phyloP scores from a whole-genome alignment of 345 rosid species.

The Psidium guajava region DNA sequence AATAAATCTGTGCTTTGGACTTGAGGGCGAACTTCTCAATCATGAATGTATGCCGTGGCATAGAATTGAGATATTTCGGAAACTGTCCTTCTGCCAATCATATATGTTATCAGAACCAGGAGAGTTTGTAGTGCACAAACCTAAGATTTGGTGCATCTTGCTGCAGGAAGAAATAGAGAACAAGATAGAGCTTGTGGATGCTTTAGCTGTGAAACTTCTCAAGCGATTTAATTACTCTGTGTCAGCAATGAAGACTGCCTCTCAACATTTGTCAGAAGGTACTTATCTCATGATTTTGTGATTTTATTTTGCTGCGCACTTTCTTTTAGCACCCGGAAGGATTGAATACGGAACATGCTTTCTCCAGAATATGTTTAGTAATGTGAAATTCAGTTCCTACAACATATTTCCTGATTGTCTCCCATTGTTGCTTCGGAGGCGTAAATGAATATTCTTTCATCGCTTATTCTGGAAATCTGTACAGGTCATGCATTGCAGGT shows the following conservation, averaged over 20 bases:
- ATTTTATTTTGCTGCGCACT: background rate
- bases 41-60: fast-evolving
- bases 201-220: constrained; percentile 76
- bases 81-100: background rate
- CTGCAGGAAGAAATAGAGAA: constrained; percentile 85
- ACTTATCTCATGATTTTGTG: background rate
- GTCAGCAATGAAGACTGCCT: constrained; percentile 64
- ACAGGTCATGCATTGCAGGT: constrained; percentile 81
- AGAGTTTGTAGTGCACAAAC: background rate
- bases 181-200: constrained; percentile 90
- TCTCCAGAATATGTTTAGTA: background rate
- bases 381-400: background rate
- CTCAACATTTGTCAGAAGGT: constrained; percentile 87
- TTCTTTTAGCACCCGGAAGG: too few relatives aligned
- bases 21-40: background rate
- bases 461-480: background rate
- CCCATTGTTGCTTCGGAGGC: background rate
- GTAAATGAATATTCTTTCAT: background rate
- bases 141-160: background rate
- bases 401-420: background rate
- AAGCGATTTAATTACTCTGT: constrained; percentile 68
- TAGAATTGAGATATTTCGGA: background rate
- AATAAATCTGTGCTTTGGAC: background rate
- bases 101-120: background rate
- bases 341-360: background rate